Evolutionary conservation across 169 alveolate genomes (phyloP).

Genomic region (Eimeria praecox): DNA sequence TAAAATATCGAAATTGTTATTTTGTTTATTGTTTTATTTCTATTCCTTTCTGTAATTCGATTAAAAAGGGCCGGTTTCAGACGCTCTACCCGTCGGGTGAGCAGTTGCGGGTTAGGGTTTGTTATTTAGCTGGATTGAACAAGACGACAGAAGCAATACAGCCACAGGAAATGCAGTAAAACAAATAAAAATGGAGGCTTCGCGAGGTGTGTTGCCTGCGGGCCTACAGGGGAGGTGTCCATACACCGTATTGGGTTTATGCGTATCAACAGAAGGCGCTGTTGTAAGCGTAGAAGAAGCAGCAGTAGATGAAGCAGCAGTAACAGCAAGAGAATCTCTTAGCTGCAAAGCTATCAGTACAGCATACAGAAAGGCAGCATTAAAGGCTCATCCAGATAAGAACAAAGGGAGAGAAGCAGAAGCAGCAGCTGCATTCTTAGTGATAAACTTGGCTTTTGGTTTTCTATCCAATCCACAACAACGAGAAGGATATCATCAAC

Average conservation of each 20-base stretch:
- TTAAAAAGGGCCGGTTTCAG: background rate
- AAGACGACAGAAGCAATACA: background rate
- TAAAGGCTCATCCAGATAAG: constrained; percentile 78
- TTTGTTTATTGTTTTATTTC: too few relatives aligned
- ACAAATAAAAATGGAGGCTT: background rate
- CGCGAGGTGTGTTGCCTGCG: constrained; percentile 18
- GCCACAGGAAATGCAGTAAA: background rate
- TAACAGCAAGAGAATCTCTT: constrained; percentile 9
- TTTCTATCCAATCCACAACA: constrained; percentile 31
- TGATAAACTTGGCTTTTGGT: constrained; percentile 67
- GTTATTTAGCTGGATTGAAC: background rate
- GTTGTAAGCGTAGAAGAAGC: constrained; percentile 32
- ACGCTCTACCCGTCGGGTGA: background rate
- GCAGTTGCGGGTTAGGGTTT: background rate
- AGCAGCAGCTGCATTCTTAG: constrained; percentile 68
- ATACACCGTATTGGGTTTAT: constrained; percentile 43
- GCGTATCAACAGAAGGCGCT: background rate
- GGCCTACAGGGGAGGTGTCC: constrained; percentile 65
- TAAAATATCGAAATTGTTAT: background rate
- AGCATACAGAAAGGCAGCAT: constrained; percentile 70
- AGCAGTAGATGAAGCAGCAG: constrained; percentile 31
- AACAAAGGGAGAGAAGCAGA: constrained; percentile 72
- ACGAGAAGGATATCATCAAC: constrained; percentile 54
- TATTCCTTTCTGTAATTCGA: too few relatives aligned
- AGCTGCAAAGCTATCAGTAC: constrained; percentile 45